Base-by-base conservation (phyloP, 2,329 filamentous ascomycete genomes). In the Colletotrichum tropicale region DNA sequence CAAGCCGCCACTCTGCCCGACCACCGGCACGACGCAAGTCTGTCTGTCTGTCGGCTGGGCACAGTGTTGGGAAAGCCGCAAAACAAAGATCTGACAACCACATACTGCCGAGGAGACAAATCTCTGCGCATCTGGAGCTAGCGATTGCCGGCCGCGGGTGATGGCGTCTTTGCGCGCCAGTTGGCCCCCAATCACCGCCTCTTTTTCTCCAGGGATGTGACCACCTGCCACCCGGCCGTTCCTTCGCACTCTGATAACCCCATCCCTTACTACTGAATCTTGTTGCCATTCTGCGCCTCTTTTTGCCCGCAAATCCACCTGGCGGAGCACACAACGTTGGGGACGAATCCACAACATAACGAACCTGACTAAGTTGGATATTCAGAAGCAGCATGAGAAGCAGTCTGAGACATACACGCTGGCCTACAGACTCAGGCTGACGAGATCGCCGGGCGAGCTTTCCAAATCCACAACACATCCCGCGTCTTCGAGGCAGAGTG, bases 81-180 rank as follows among this genome's bases (percentile, higher is more conserved):
- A 61, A 28, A 60, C 26, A 70, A 48, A 38, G 70, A 66, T 71
- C 30, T 48, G 62, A 52, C 30, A 32, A 68, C 58, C 64, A 65
- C 62, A 43, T 52, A 62, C n/a, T 75, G 72, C 72, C 61, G 69
- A 61, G n/a, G 43, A 43, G 32, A n/a, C 55, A 71, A 56, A 62
- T 72, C 52, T 66, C 24, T n/a, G 36, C 32, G 28, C 48, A 64
- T 68, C 73, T 60, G 24, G 70, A 55, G 70, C 64, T 73, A 61
- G 34, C 62, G 64, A 75, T 73, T 73, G 64, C 70, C 70, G 68
- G 61, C 72, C 36, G 61, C 38, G 38, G 55, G 61, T 62, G 12
- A 34, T 32, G 48, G 67, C 36, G 60, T 70, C 38, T 66, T 30
- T 72, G 32, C 56, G 56, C 32, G 43, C 56, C 38, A 73, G 62